Evolutionary conservation across 192 early-diverging fungal species (phyloP), one percentile per base, ranked within the genome.

Genomic region (Spinellus fusiger): DNA sequence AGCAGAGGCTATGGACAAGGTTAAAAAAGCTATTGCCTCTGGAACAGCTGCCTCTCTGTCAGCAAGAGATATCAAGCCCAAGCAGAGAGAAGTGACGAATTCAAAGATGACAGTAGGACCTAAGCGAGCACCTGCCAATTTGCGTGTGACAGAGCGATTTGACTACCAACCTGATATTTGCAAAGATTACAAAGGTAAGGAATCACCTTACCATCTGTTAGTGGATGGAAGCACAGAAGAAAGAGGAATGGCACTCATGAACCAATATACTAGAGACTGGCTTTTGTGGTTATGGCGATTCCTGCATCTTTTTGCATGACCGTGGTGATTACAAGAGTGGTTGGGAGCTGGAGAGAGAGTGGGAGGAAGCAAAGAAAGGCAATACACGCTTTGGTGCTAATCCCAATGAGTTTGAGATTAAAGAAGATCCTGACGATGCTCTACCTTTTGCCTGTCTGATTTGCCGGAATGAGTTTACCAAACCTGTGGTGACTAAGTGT

Each of bases 111-210:
- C 85, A 47, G 83, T 88, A 7, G 92, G 92, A 16, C 92, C 92
- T 6, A 80, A 90, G 44, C 53, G 77, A 38, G 89, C 82, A 0
- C 76, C 83, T 8, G 73, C 84, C 10, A 86, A 91, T 64, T 81
- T 94, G 27, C 83, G 92, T 56, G 86, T 94, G 4, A 86, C 87
- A 22, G 80, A 79, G 46, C 82, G 91, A 28, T 91, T 99, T 62
- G 97, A 99, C 75, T 99, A 98, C 71, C 93, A 96, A 71, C 94
- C 94, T 23, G 94, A 94, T 61, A 83, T 99, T 26, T 99, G 97
- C 80, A 99, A 99, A 74, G 97, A 99, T 78, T 99, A 98, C 78
- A 97, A 97, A 78, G 76, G 76, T 77, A 74, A 38, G 56, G 65
- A 73, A 61, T 69, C 66, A 22, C 72, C 73, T 40, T 74, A 61